These are phyloP conservation scores for Hypholoma fasciculare DNA, from an alignment of 768 basidiomycete species.

Conservation along the genomic window DNA sequence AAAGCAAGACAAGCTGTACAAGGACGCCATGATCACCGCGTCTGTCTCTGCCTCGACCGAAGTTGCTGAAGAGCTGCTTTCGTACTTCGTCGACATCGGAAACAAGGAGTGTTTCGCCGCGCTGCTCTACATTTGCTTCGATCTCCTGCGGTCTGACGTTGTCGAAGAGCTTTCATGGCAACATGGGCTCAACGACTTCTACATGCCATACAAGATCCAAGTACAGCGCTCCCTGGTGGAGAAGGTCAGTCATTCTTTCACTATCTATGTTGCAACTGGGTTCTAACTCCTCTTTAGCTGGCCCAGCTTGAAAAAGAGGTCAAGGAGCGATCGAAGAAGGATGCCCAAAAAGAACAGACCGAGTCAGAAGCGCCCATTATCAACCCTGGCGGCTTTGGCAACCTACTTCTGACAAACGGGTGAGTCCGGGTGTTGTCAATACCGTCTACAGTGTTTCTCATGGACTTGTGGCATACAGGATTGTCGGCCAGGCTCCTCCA, in stretches of 20 bases:
- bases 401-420: constrained; percentile 73
- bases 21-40: constrained; percentile 93
- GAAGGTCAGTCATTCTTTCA: constrained; percentile 45
- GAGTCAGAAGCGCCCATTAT: constrained; percentile 88
- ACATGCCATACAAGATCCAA: constrained; percentile 96
- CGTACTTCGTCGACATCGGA: constrained; percentile 97
- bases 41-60: constrained; percentile 82
- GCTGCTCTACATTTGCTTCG: constrained; percentile 89
- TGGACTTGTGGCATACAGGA: constrained; percentile 35
- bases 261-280: background rate
- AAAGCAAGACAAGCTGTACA: constrained; percentile 96
- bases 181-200: constrained; percentile 94
- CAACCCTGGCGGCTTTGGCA: constrained; percentile 74
- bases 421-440: constrained; percentile 31
- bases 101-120: constrained; percentile 98
- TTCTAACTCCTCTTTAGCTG: constrained; percentile 43
- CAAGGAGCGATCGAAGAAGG: constrained; percentile 83
- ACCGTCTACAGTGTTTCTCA: constrained; percentile 5
- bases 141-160: constrained; percentile 89
- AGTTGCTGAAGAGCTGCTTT: constrained; percentile 91
- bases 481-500: constrained; percentile 63
- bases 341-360: constrained; percentile 84
- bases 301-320: constrained; percentile 86
- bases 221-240: constrained; percentile 77
- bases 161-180: constrained; percentile 97